phyloP scores from a whole-genome alignment of 495 filamentous ascomycete genomes.

The Oleoguttula mirabilis region DNA sequence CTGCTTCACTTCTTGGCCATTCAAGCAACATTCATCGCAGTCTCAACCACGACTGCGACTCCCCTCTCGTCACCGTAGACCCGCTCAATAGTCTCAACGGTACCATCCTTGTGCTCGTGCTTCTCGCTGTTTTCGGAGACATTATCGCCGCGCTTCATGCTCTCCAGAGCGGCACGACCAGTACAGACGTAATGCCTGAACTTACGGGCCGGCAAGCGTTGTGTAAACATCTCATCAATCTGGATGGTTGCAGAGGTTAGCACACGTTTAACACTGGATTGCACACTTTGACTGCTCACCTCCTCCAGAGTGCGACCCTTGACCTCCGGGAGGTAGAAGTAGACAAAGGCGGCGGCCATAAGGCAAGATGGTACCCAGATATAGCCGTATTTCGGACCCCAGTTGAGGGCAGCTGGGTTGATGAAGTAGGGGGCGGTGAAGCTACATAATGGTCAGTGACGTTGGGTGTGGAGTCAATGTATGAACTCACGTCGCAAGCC shows the following conservation, averaged over 20 bases:
- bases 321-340: constrained; percentile 10
- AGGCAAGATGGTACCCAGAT: constrained; percentile 37
- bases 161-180: constrained; percentile 16
- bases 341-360: constrained; percentile 37
- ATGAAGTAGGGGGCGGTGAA: constrained; percentile 53
- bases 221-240: constrained; percentile 21
- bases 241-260: too few relatives aligned
- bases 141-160: constrained; percentile 1
- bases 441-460: background rate
- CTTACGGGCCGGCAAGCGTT: constrained; percentile 34
- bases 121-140: background rate
- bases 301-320: constrained; percentile 7
- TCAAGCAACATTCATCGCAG: constrained; percentile 12
- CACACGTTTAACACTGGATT: too few relatives aligned
- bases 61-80: constrained; percentile 10
- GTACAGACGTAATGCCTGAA: constrained; percentile 38
- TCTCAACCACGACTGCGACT: constrained; percentile 4
- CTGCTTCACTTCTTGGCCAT: too few relatives aligned
- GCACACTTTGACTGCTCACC: too few relatives aligned
- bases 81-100: constrained; percentile 7
- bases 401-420: constrained; percentile 43
- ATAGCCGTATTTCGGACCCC: constrained; percentile 46
- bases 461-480: background rate
- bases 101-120: background rate
- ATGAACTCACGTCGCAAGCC: constrained; percentile 36